A percentile compares a stretch with the other conserved stretches of the same genome.
These are phyloP conservation scores for Teunomyces lycoperdinae DNA, from an alignment of 805 yeast species.

Conservation along the genomic window DNA sequence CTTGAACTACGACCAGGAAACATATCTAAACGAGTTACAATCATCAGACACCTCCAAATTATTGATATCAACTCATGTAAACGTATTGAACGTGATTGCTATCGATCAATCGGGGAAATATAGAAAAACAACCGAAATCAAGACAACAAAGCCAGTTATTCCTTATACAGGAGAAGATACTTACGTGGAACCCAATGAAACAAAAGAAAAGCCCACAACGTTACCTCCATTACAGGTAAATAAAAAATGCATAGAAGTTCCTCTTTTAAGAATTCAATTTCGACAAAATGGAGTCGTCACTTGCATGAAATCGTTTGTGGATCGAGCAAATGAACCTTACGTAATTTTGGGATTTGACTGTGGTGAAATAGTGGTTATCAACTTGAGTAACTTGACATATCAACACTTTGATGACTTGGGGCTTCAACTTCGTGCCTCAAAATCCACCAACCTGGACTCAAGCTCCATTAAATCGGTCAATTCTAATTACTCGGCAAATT, in stretches of 20 bases:
- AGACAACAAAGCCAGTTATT: conserved; percentile 18
- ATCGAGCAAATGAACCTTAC: conserved; percentile 37
- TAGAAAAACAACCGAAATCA: conserved; percentile 17
- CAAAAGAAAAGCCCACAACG: neutral
- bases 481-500: conserved; percentile 12
- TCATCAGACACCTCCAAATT: conserved; percentile 30
- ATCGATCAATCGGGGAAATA: conserved; percentile 27
- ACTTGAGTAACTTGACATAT: conserved; percentile 46
- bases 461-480: conserved; percentile 11
- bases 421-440: conserved; percentile 7
- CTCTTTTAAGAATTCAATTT: conserved; percentile 44
- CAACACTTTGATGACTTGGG: conserved; percentile 43
- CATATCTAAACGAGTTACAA: conserved; percentile 26
- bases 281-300: conserved; percentile 38
- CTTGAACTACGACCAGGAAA: conserved; percentile 15
- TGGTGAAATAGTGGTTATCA: conserved; percentile 66
- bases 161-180: conserved; percentile 17
- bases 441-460: conserved; percentile 1
- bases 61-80: conserved; percentile 47
- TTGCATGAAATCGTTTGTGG: conserved; percentile 29
- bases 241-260: conserved; percentile 40
- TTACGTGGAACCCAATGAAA: neutral
- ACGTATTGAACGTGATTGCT: conserved; percentile 46
- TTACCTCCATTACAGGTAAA: conserved; percentile 8
- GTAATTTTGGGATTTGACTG: conserved; percentile 59